Conservation (phyloP, 1,139 yeast species). For the Kluyveromyces sp. region DNA sequence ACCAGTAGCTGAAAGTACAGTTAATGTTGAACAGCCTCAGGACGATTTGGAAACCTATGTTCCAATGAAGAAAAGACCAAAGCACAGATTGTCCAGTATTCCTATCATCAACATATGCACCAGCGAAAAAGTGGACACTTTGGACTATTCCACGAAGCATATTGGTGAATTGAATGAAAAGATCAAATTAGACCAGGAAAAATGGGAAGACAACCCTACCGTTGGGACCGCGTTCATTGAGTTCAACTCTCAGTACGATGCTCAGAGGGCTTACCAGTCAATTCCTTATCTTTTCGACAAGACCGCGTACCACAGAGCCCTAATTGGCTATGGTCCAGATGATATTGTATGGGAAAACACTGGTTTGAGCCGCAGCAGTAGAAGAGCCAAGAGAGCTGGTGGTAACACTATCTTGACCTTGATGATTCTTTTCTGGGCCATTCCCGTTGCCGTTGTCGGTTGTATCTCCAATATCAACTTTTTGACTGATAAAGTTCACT, state of each 20-base stretch:
- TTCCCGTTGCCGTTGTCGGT: conserved; percentile 83
- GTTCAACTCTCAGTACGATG: conserved; percentile 61
- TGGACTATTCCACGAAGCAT: conserved; percentile 50
- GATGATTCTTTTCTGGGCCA: conserved; percentile 69
- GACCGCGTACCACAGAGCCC: conserved; percentile 35
- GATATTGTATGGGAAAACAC: conserved; percentile 63
- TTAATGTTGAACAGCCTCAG: conserved; percentile 33
- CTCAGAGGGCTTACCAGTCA: conserved; percentile 64
- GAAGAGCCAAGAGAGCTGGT: conserved; percentile 41
- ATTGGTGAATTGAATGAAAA: conserved; percentile 50
- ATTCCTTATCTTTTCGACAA: conserved; percentile 39
- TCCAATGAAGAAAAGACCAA: conserved; percentile 59
- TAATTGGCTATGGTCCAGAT: conserved; percentile 54
- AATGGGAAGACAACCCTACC: conserved; percentile 33
- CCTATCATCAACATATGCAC: conserved; percentile 32
- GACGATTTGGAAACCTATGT: conserved; percentile 52
- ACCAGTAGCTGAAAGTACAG: conserved; percentile 33
- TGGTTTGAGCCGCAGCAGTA: conserved; percentile 53
- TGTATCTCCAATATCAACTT: conserved; percentile 66
- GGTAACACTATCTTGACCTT: conserved; percentile 51
- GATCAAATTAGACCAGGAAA: conserved; percentile 45
- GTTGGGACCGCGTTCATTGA: conserved; percentile 61
- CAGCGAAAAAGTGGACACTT: conserved; percentile 53
- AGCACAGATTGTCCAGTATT: conserved; percentile 44
- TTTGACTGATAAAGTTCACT: conserved; percentile 52